Base-by-base conservation (phyloP, 352 stramenopile species). In the Globisporangium recalcitrans region DNA sequence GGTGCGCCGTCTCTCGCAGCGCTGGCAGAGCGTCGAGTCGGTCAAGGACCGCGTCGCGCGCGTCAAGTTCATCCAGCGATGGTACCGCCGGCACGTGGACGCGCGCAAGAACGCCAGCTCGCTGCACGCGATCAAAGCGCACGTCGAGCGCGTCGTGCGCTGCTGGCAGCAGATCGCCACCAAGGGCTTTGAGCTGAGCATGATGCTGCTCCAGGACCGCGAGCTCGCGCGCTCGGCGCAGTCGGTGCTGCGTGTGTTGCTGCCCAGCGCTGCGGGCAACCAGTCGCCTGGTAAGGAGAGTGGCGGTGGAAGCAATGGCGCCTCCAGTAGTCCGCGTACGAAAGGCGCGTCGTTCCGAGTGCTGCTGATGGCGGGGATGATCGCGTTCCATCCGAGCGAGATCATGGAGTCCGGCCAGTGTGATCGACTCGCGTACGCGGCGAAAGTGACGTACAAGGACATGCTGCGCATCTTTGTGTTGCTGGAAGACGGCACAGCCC, bases 41-140 rank as follows among this genome's bases (percentile, higher is more conserved):
- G 74, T 88, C 21, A 87, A 88, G 67, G 75, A 78, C 56, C 78
- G 79, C 10, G 74, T 88, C 58, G 72, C 71, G 51, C 59, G 77
- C 22, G 75, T 62, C 60, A 91, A 90, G 69, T 86, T 79, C 58
- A 89, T 91, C 69, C 84, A 91, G 73, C 78, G 78, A 19, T 91
- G 84, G 84, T 88, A 80, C 58, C 74, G 81, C 0, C 74, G 74
- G 26, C 72, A 80, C 29, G 68, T 82, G 21, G 75, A 75, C 1
- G 73, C 69, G 36, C 72, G 77, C 47, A 74, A 74, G 51, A 76
- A 72, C 21, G 76, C 74, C 9, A 53, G 48, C 9, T 70, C 72
- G 44, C 52, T 86, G 49, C 64, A 70, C 53, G 19, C 64, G n/a
- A 71, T 77, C 36, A 69, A 73, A 40, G 58, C 34, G 1, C 70